Conservation (phyloP, 192 early-diverging fungal genomes). For the Coemansia sp. region DNA sequence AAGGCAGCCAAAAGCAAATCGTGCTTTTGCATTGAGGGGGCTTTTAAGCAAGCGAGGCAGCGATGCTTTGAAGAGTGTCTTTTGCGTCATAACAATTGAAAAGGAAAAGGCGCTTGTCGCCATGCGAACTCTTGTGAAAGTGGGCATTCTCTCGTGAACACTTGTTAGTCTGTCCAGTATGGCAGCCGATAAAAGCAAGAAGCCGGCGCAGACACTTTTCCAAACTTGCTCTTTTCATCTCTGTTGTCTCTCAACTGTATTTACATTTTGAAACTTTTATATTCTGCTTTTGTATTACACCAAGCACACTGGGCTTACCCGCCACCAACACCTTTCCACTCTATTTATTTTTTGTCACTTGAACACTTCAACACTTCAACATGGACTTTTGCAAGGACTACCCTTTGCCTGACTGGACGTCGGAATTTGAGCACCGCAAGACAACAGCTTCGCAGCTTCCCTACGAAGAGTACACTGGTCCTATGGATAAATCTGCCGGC, state of each 20-base stretch:
- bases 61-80: too few relatives aligned
- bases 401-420: not conserved
- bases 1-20: too few relatives aligned
- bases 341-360: not conserved
- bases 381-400: not conserved
- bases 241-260: not conserved
- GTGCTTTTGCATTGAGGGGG: too few relatives aligned
- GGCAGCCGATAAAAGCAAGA: not conserved
- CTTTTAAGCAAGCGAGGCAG: too few relatives aligned
- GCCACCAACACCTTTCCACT: not conserved
- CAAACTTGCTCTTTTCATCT: not conserved
- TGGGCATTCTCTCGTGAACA: too few relatives aligned
- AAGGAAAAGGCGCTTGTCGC: too few relatives aligned
- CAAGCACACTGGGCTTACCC: not conserved
- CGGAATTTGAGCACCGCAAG: not conserved
- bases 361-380: not conserved
- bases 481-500: slow-evolving; percentile 47
- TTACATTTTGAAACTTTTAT: not conserved
- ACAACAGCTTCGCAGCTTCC: not conserved
- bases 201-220: not conserved
- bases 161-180: not conserved
- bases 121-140: too few relatives aligned
- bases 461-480: slow-evolving; percentile 3
- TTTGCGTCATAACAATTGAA: too few relatives aligned
- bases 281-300: too few relatives aligned